Evolutionary conservation across 495 filamentous ascomycete genomes (phyloP).

Genomic region (Hypoxylon crocopeplum): DNA sequence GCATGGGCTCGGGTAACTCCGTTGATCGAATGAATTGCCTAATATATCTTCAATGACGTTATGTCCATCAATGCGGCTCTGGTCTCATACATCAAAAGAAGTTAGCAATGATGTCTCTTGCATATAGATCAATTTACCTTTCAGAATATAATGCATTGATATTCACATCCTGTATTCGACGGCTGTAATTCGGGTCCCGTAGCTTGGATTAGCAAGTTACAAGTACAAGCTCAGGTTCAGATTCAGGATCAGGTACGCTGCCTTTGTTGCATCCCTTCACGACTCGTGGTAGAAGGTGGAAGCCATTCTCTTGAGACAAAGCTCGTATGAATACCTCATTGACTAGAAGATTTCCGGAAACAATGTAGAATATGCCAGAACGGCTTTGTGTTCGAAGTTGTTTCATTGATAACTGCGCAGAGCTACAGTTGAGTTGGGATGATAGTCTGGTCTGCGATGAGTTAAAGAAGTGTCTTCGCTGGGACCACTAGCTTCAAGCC

Average conservation of each 20-base stretch:
- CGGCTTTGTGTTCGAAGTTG: conserved; percentile 5
- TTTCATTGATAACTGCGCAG: background rate
- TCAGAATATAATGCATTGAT: background rate
- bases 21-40: conserved; percentile 3
- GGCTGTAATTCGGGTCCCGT: background rate
- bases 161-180: background rate
- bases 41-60: background rate
- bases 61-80: background rate
- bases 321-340: background rate
- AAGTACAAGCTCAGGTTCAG: too few species aligned
- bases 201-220: background rate
- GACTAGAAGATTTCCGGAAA: conserved; percentile 26
- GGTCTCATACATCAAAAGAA: background rate
- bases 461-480: background rate
- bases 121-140: background rate
- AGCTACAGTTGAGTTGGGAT: background rate
- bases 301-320: conserved; percentile 21
- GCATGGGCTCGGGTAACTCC: conserved; percentile 14
- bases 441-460: too few species aligned
- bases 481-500: background rate
- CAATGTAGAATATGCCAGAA: conserved; percentile 15
- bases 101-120: background rate
- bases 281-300: background rate
- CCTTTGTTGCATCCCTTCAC: conserved; percentile 15
- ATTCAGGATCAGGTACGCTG: background rate